Evolutionary conservation across 495 filamentous ascomycete species (phyloP), one percentile per base, ranked within the genome.

Genomic region (Xylaria venustula): DNA sequence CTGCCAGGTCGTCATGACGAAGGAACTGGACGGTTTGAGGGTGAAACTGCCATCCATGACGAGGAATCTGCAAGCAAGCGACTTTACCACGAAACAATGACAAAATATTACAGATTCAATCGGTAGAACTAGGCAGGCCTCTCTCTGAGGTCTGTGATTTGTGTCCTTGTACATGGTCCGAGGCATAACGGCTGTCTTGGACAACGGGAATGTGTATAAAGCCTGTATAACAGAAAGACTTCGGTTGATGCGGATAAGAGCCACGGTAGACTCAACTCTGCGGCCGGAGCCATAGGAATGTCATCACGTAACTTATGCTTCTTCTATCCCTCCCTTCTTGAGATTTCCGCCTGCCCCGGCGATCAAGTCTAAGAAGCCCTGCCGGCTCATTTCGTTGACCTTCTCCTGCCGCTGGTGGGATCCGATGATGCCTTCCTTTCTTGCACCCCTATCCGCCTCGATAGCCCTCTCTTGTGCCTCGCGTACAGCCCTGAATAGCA

Each of bases 311-410:
- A 17, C 23, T 65, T 47, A 82, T 46, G 81, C 82, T 69, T 84
- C 81, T 64, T 85, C 79, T 34, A 83, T 48, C 0, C 64, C 73
- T 17, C 76, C 76, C 71, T 81, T 78, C 64, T 80, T 83, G 64
- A 81, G 49, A 48, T 79, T 77, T 4, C 79, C 80, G 28, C 81
- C 81, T 14, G 85, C 85, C 6, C 77, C 80, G n/a, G 87, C 83
- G 74, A 98, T 96, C 71, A 97, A 68, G 53, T 97, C 92, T 72
- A 98, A 76, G 77, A 98, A 98, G 7, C 93, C 92, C 76, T 96
- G 87, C 80, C 93, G 94, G 75, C 88, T 93, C 88, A 98, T 95
- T 79, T 97, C 93, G 55, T 88, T 93, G 42, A 93, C 85, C 70
- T 84, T 87, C 80, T 94, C 91, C 78, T 92, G 85, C 64, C 88